Base-by-base conservation (phyloP, 495 filamentous ascomycete species). In the Penicillium bialowiezense region DNA sequence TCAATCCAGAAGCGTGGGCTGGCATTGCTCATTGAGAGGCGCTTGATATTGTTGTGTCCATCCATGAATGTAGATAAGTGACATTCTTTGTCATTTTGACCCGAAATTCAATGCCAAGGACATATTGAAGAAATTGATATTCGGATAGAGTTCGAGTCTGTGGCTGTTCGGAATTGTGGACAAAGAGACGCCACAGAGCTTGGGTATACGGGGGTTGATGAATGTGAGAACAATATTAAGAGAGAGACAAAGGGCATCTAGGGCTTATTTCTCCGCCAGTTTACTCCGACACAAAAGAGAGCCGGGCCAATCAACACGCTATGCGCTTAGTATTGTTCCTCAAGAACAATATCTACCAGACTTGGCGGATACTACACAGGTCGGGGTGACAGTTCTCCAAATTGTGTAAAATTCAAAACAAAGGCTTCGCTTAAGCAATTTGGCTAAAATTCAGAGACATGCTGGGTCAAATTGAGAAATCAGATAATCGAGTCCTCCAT, bases 191-290 rank as follows among this genome's bases (percentile, higher is more conserved):
- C 34, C 33, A 47, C 24, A n/a, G 21, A 14, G 14, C 19, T 20
- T 4, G 9, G 23, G 8, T 8, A 26, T 26, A 4, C 23, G 8
- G 23, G 4, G 23, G 23, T 26, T 26, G 23, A 8, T 23, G 29
- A 32, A 32, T 32, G 36, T 31, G 2, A 23, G 36, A 48, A 48
- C 45, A 48, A 48, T 48, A 48, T 40, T 32, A 48, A 48, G 26
- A 13, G 1, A 13, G 2, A 15, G 10, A 21, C 2, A 12, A 47
- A 39, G 7, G 20, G 8, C 12, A 19, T 13, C 18, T 19, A 15
- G 26, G 8, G 6, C n/a, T 9, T 40, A 15, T 19, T 35, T 10
- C 23, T 26, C 23, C 23, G 4, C 23, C 8, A 26, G 3, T 26
- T n/a, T n/a, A n/a, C 23, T 26, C 23, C 23, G 23, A 39, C 35